Evolutionary conservation across 2,329 filamentous ascomycete species (phyloP).

Genomic region (Sporothrix pallida): DNA sequence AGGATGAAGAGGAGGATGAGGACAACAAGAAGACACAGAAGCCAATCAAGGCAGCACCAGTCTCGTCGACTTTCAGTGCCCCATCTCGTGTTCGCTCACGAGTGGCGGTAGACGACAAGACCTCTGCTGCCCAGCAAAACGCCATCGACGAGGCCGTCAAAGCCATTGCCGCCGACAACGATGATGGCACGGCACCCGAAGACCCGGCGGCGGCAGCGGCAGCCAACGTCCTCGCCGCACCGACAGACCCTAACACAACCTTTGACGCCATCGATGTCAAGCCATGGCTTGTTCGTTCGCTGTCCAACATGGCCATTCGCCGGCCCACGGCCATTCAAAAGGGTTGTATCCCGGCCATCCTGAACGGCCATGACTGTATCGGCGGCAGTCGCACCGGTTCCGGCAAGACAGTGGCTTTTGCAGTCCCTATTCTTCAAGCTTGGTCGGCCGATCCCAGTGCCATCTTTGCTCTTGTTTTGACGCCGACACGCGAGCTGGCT

Average conservation of each 20-base stretch:
- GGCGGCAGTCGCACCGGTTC: conserved; percentile 94
- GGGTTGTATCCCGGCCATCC: conserved; percentile 88
- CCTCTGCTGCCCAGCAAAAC: conserved; percentile 21
- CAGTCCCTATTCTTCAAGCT: conserved; percentile 89
- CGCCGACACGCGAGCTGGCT: conserved; percentile 88
- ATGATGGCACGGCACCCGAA: not conserved
- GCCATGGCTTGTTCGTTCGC: conserved; percentile 86
- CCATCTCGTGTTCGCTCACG: conserved; percentile 59
- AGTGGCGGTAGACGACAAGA: not conserved
- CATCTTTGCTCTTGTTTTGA: conserved; percentile 88
- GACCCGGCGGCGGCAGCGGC: conserved; percentile 26
- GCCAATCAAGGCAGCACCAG: conserved; percentile 39
- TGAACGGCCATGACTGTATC: conserved; percentile 91
- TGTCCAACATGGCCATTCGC: conserved; percentile 78
- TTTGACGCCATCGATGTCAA: conserved; percentile 76
- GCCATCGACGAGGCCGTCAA: conserved; percentile 28
- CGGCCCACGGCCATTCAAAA: conserved; percentile 92
- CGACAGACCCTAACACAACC: conserved; percentile 63
- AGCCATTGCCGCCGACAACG: not conserved
- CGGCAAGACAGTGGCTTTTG: conserved; percentile 96
- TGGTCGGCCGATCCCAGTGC: conserved; percentile 92
- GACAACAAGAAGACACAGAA: conserved; percentile 41
- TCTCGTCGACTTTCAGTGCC: conserved; percentile 54
- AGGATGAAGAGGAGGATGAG: conserved; percentile 40
- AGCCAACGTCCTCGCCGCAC: conserved; percentile 51